phyloP scores from a whole-genome alignment of 495 filamentous ascomycete genomes.

The Penicillium canariense region DNA sequence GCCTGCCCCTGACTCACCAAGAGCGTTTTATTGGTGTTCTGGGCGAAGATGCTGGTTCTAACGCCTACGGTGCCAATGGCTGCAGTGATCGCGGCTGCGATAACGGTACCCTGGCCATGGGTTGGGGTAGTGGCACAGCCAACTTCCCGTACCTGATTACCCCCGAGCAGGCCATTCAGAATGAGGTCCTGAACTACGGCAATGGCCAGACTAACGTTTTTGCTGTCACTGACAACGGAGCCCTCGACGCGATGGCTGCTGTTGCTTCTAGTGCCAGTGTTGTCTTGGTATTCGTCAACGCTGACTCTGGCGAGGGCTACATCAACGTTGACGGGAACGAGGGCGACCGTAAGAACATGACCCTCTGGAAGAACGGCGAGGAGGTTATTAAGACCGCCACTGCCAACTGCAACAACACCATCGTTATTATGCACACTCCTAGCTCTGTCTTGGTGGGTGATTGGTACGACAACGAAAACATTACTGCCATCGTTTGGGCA shows the following conservation, averaged over 20 bases:
- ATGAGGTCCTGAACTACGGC: slow-evolving; percentile 51
- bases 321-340: slow-evolving; percentile 79
- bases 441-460: slow-evolving; percentile 76
- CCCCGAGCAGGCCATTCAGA: slow-evolving; percentile 81
- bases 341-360: slow-evolving; percentile 92
- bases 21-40: slow-evolving; percentile 78
- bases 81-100: slow-evolving; percentile 82
- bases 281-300: slow-evolving; percentile 85
- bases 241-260: slow-evolving; percentile 54
- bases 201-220: slow-evolving; percentile 57
- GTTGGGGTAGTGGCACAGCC: slow-evolving; percentile 87
- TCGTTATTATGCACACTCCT: slow-evolving; percentile 86
- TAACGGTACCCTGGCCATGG: slow-evolving; percentile 86
- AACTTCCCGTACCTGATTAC: slow-evolving; percentile 92
- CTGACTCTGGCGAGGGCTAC: slow-evolving; percentile 84
- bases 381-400: slow-evolving; percentile 74
- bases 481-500: slow-evolving; percentile 93
- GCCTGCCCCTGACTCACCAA: slow-evolving; percentile 71
- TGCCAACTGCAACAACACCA: slow-evolving; percentile 78
- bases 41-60: slow-evolving; percentile 80
- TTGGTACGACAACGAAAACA: slow-evolving; percentile 81
- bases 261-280: slow-evolving; percentile 67
- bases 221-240: slow-evolving; percentile 75
- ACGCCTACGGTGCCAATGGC: slow-evolving; percentile 77
- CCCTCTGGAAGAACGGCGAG: slow-evolving; percentile 82